Evolutionary conservation across 2,329 filamentous ascomycete genomes (phyloP).

Genomic region (Thielaviopsis euricoi): DNA sequence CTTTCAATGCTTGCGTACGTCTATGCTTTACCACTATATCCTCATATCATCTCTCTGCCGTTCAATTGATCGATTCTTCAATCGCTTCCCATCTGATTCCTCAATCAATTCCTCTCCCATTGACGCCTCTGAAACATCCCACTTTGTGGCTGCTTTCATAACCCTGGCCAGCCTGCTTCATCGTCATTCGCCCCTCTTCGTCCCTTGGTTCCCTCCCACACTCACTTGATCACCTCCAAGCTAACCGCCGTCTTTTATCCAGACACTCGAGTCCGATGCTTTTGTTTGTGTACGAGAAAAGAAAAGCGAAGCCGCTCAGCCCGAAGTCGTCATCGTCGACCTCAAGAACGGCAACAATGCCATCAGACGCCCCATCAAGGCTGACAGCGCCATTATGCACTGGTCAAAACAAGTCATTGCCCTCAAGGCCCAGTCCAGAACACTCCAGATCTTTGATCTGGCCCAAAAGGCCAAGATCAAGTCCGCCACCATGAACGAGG

Average conservation of each 20-base stretch:
- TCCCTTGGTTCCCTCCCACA: too few relatives aligned
- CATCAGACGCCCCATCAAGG: constrained; percentile 88
- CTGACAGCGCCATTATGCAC: constrained; percentile 99
- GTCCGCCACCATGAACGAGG: constrained; percentile 89
- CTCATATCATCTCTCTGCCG: not conserved
- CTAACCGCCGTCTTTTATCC: constrained; percentile 12
- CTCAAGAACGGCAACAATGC: constrained; percentile 96
- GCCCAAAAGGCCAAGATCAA: constrained; percentile 89
- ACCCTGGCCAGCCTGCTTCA: too few relatives aligned
- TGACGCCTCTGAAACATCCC: too few relatives aligned
- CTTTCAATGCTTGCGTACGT: constrained; percentile 66
- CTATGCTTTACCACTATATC: not conserved
- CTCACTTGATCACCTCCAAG: not conserved
- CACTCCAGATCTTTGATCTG: constrained; percentile 94
- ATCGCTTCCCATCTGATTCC: too few relatives aligned
- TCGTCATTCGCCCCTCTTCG: too few relatives aligned
- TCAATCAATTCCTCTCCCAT: too few relatives aligned
- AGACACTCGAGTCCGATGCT: constrained; percentile 96
- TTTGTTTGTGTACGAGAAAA: constrained; percentile 96
- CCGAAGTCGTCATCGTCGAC: constrained; percentile 94
- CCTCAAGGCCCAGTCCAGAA: constrained; percentile 83
- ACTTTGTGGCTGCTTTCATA: too few relatives aligned
- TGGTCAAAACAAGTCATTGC: constrained; percentile 93
- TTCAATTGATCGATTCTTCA: not conserved
- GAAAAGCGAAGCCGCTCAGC: constrained; percentile 64